Conservation (phyloP, 345 rosid species). For the Populus ilicifolia region DNA sequence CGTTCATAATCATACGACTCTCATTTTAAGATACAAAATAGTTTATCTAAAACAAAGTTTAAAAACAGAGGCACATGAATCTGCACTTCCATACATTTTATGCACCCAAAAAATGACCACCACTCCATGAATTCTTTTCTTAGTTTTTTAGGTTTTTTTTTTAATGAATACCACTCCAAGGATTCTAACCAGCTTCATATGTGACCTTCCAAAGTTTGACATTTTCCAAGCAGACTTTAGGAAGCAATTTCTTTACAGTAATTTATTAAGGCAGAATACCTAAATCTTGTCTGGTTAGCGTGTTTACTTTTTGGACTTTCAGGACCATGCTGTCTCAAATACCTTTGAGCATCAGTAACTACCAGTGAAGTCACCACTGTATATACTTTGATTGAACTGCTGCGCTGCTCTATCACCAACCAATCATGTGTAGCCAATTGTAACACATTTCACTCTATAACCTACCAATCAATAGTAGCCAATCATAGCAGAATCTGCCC, state of each 20-base stretch:
- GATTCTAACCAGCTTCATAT: not conserved
- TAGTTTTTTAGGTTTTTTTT: not conserved
- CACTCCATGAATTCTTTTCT: too few species aligned
- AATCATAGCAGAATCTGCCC: not conserved
- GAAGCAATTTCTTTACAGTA: not conserved
- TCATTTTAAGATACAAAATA: too few species aligned
- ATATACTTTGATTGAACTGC: not conserved
- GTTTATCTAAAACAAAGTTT: not conserved
- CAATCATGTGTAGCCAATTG: not conserved
- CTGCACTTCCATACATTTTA: not conserved
- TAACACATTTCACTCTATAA: not conserved
- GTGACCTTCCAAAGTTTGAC: not conserved
- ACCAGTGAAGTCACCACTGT: not conserved
- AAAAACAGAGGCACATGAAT: not conserved
- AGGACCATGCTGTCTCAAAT: not conserved
- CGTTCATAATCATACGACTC: too few species aligned
- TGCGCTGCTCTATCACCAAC: not conserved
- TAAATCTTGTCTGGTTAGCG: not conserved
- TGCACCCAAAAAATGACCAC: not conserved
- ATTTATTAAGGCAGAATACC: not conserved
- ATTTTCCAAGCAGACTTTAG: not conserved
- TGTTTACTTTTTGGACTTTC: not conserved
- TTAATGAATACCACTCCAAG: not conserved
- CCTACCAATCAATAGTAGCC: not conserved
- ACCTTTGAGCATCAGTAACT: not conserved